phyloP scores from a whole-genome alignment of 2,329 filamentous ascomycete species.

The Penicillium sp. region DNA sequence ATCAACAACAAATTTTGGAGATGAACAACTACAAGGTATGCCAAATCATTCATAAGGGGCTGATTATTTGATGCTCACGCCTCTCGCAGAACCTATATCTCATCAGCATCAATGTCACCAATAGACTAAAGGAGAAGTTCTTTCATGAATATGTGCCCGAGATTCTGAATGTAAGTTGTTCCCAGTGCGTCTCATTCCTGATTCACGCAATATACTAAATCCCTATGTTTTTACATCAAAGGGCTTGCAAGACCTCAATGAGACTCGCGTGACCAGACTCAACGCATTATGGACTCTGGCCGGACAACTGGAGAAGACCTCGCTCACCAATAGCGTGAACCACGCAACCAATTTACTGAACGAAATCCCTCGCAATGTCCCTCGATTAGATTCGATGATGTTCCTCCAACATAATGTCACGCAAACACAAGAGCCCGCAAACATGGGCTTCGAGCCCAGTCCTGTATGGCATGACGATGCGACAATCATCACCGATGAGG shows the following conservation, averaged over 20 bases:
- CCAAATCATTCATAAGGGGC: not conserved
- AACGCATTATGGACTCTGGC: constrained; percentile 84
- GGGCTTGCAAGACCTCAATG: constrained; percentile 84
- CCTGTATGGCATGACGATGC: constrained; percentile 97
- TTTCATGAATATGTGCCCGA: constrained; percentile 97
- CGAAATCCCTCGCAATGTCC: constrained; percentile 85
- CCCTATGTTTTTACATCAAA: constrained; percentile 16
- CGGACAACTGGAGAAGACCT: constrained; percentile 73
- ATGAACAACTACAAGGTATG: constrained; percentile 86
- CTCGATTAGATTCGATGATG: constrained; percentile 93
- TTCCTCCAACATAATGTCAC: constrained; percentile 89
- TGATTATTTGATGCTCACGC: constrained; percentile 23
- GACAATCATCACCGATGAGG: constrained; percentile 78
- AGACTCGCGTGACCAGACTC: constrained; percentile 79
- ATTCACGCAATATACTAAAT: constrained; percentile 1
- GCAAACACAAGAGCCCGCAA: constrained; percentile 75
- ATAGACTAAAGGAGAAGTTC: constrained; percentile 96
- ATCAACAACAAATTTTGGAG: constrained; percentile 86
- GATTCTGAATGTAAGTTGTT: constrained; percentile 69
- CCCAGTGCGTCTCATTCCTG: not conserved
- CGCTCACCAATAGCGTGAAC: constrained; percentile 69
- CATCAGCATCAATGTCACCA: constrained; percentile 92
- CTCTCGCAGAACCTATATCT: constrained; percentile 78
- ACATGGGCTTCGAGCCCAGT: constrained; percentile 88
- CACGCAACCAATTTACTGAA: constrained; percentile 69